Percentiles rank a stretch among this genome's conserved stretches.
Conservation (phyloP, 208 protist genomes). For the Trypanosoma rangeli region DNA sequence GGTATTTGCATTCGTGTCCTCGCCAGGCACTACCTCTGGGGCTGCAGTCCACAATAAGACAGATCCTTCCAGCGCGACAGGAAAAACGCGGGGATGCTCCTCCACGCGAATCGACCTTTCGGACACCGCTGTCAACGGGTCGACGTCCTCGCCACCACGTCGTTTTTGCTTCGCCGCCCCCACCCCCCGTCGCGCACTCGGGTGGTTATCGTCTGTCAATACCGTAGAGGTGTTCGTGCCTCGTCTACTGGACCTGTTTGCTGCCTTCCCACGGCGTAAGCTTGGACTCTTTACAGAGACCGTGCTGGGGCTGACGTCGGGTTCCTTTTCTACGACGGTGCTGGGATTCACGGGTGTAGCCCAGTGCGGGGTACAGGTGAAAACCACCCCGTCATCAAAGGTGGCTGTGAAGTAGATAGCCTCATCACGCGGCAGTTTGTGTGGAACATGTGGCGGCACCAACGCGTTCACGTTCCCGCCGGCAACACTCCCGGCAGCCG, state of each 20-base stretch:
- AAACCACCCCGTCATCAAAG: conserved; percentile 73
- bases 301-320: background rate
- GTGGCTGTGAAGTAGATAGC: conserved; percentile 41
- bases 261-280: background rate
- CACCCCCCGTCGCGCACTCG: background rate
- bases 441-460: background rate
- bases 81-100: conserved; percentile 5
- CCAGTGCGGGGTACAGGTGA: conserved; percentile 48
- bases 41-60: conserved; percentile 21
- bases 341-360: background rate
- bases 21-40: background rate
- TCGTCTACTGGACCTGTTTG: background rate
- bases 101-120: background rate
- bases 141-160: background rate
- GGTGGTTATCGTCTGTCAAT: background rate
- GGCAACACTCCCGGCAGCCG: background rate
- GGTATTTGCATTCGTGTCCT: background rate
- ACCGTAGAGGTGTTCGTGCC: background rate
- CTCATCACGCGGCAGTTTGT: conserved; percentile 13
- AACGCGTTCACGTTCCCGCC: background rate
- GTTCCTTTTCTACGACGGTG: background rate
- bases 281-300: background rate
- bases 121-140: background rate
- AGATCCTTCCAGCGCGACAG: conserved; percentile 25
- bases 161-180: background rate